Conservation (phyloP, 2,329 filamentous ascomycete genomes). For the Hyphodiscus sp. region DNA sequence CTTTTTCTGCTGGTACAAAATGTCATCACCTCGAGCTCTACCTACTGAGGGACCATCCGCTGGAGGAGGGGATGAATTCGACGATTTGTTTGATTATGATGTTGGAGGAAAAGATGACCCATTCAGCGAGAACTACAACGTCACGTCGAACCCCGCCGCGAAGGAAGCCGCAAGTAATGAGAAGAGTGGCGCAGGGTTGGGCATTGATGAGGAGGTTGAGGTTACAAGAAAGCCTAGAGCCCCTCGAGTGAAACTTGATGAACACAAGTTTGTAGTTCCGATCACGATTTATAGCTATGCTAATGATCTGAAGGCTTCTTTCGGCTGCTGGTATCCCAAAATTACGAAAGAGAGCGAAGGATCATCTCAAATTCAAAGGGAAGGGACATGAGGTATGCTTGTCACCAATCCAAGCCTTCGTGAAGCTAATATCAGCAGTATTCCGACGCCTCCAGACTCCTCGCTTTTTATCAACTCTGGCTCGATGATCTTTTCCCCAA, state of each 20-base stretch:
- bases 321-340: constrained; percentile 79
- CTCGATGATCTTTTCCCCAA: constrained; percentile 93
- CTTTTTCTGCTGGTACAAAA: background rate
- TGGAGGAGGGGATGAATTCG: constrained; percentile 42
- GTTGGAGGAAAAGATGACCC: constrained; percentile 37
- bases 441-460: constrained; percentile 70
- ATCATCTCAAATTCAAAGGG: constrained; percentile 73
- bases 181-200: constrained; percentile 53
- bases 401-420: background rate
- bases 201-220: constrained; percentile 81
- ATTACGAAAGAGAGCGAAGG: constrained; percentile 63
- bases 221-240: constrained; percentile 65
- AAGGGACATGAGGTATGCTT: constrained; percentile 78
- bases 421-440: constrained; percentile 47
- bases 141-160: constrained; percentile 28
- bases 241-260: constrained; percentile 82
- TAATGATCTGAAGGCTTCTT: constrained; percentile 56
- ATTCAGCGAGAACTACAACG: constrained; percentile 22
- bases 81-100: constrained; percentile 73
- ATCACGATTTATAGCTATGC: constrained; percentile 5
- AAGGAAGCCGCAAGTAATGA: constrained; percentile 31
- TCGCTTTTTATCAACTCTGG: constrained; percentile 94
- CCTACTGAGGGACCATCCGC: constrained; percentile 22
- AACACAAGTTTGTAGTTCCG: constrained; percentile 50
- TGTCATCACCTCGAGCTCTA: constrained; percentile 19